Conservation (phyloP, 805 yeast species). For the Wickerhamiella nectarea region DNA sequence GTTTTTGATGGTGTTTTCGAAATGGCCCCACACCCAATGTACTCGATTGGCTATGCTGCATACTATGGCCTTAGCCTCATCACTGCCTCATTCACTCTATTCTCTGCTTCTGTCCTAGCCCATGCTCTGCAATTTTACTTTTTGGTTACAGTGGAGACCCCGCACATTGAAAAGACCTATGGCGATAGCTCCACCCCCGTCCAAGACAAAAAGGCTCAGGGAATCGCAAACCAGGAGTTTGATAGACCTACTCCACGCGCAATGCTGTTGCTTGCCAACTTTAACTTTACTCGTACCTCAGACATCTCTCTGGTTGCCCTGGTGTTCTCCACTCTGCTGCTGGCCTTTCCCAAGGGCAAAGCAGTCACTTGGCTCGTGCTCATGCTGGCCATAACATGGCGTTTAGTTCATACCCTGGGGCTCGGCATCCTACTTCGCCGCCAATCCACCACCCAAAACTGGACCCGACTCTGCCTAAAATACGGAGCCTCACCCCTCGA, state of each 20-base stretch:
- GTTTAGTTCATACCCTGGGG: slow-evolving; percentile 37
- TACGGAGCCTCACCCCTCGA: slow-evolving; percentile 50
- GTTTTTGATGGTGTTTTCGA: slow-evolving; percentile 83
- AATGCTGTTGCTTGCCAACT: slow-evolving; percentile 48
- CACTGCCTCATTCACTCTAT: slow-evolving; percentile 56
- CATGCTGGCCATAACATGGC: slow-evolving; percentile 32
- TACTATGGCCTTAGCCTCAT: slow-evolving; percentile 74
- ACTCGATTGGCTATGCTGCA: slow-evolving; percentile 77
- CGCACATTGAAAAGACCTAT: slow-evolving; percentile 70
- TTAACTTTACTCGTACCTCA: slow-evolving; percentile 48
- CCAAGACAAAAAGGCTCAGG: not conserved
- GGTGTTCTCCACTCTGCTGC: slow-evolving; percentile 24
- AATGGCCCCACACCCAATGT: slow-evolving; percentile 87
- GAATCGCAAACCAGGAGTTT: not conserved
- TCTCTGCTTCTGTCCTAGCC: slow-evolving; percentile 56
- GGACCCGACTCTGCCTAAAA: slow-evolving; percentile 51
- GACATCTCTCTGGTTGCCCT: slow-evolving; percentile 33
- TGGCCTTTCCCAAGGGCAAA: slow-evolving; percentile 21
- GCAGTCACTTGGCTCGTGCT: slow-evolving; percentile 18
- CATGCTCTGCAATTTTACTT: slow-evolving; percentile 68
- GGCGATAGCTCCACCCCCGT: slow-evolving; percentile 10
- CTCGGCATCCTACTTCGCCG: slow-evolving; percentile 39
- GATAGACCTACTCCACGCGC: slow-evolving; percentile 13
- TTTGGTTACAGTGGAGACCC: slow-evolving; percentile 63
- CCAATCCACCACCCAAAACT: slow-evolving; percentile 48